Base-by-base conservation (phyloP, 495 filamentous ascomycete genomes). In the Aspergillus homomorphus region DNA sequence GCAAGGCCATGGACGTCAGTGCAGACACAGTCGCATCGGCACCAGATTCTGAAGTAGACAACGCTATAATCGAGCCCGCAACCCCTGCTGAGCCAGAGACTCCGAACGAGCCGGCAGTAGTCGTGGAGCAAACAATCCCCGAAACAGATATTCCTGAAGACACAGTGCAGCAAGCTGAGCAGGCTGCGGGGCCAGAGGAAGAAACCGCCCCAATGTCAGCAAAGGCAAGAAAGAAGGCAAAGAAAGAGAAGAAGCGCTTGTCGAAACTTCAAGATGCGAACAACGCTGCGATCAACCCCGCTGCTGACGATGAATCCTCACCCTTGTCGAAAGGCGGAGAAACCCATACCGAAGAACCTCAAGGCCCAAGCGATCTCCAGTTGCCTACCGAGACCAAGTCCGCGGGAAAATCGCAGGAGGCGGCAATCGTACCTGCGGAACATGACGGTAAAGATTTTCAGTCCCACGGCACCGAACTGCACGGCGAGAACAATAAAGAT, bases 401-500 rank as follows among this genome's bases (percentile, higher is more conserved):
- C 60, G 56, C 67, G 53, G 71, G 70, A 46, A 44, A 58, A 41
- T 60, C 63, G 59, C 61, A 65, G 62, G 69, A 71, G 46, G 71
- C 68, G 66, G 71, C 68, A 64, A 44, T 59, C 67, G 67, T 67
- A 65, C 73, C 74, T 74, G 69, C 71, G 69, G 74, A 77, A 72
- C 67, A 76, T 70, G 71, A 77, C 70, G 73, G 74, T 77, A 77
- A 79, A 76, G 74, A 77, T 58, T 62, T 73, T 73, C 76, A 77
- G 74, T 77, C 74, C 72, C 74, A 72, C 74, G 74, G 71, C 72
- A 73, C 60, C 62, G 66, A 70, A 62, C 64, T 58, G 54, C 64
- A 70, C 68, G 67, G 65, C 66, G 61, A 53, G 54, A 68, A 64
- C 68, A 68, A 71, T 69, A 69, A 75, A 67, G 67, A 72, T 65